These are phyloP conservation scores for Chrysoporthe deuterocubensis DNA, from an alignment of 2,329 filamentous ascomycete species.

Conservation along the genomic window DNA sequence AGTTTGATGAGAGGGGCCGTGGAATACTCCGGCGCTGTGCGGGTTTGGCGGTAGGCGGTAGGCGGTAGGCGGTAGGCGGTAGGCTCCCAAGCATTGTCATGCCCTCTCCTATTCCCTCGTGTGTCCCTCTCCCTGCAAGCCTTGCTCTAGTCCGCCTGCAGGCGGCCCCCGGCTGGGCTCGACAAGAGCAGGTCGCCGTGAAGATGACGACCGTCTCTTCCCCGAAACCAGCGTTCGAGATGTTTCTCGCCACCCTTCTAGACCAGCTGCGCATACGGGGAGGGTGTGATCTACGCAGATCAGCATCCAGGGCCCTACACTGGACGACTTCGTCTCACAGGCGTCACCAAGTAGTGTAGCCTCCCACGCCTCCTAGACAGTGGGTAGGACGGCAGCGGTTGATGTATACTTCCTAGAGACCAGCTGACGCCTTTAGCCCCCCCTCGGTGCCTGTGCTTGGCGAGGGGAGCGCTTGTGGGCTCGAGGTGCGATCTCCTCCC, in stretches of 20 bases:
- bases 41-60: background rate
- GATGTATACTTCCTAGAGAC: background rate
- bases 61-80: background rate
- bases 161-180: background rate
- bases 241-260: slow-evolving; percentile 4
- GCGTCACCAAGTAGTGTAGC: background rate
- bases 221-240: background rate
- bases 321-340: background rate
- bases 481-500: background rate
- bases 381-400: slow-evolving; percentile 9
- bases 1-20: slow-evolving; percentile 1
- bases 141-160: background rate
- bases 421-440: slow-evolving; percentile 18
- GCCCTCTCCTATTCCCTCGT: background rate
- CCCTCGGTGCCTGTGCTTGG: background rate
- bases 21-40: background rate
- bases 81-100: background rate
- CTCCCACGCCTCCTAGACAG: background rate
- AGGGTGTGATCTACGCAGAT: background rate
- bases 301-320: background rate
- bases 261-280: background rate
- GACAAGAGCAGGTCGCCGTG: background rate
- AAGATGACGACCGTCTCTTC: background rate
- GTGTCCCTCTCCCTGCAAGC: background rate
- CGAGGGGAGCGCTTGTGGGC: slow-evolving; percentile 1